Base-by-base conservation (phyloP, 192 early-diverging fungal species). In the Lunasporangiospora selenospora region DNA sequence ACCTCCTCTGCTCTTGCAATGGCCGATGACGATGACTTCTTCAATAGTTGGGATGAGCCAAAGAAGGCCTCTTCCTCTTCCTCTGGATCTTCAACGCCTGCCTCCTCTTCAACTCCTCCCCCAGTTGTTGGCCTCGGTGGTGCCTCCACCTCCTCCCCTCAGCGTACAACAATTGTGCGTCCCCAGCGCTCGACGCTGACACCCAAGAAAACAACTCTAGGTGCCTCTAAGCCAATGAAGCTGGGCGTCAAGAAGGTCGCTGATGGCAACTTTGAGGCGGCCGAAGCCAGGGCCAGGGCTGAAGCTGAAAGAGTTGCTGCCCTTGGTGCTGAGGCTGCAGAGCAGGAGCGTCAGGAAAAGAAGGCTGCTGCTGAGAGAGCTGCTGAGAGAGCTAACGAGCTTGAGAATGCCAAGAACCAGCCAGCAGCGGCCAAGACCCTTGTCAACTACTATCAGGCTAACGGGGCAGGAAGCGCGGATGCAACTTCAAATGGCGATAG, bases 231-330 rank as follows among this genome's bases (percentile, higher is more conserved):
- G 62, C 57, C 83, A 38, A 90, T 87, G 77, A 90, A 90, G 55
- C 80, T 96, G 3, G 97, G 97, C 23, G 94, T 94, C 24, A 96
- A 96, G 62, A 97, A 92, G 65, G 89, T 92, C 15, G 78, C 83
- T 3, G 88, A 82, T 18, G 78, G 89, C 61, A 92, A 92, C 76
- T 98, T 98, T 87, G 97, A 97, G 54, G 92, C 94, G 66, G 93
- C 90, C 2, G 94, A 93, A 49, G 89, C 92, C 19, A 85, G 87
- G 31, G 97, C 95, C 16, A 93, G 92, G 65, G 90, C 92, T 58
- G 93, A 92, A 32, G 88, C 83, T 53, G 90, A 93, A n/a, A 81
- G 87, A 27, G 62, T 80, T 23, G 56, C 71, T 44, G 51, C 62
- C 8, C 50, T 67, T 30, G 58, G 55, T 15, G 62, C 61, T 39